These are phyloP conservation scores for Neoboletus magnificus DNA, from an alignment of 768 basidiomycete genomes.

Conservation along the genomic window DNA sequence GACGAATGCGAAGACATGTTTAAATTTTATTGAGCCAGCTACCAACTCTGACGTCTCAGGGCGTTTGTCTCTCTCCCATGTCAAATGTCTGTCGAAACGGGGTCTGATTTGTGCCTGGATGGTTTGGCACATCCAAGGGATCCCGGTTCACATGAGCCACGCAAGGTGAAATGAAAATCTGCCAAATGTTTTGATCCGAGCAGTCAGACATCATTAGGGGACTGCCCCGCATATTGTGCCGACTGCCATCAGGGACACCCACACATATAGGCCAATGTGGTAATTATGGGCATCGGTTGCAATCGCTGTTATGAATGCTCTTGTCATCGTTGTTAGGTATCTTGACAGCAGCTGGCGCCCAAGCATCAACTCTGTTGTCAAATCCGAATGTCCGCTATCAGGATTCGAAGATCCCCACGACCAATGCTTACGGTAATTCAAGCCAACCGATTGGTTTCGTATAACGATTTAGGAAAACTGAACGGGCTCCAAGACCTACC, in stretches of 20 bases:
- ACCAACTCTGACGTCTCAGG: neutral
- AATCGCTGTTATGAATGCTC: neutral
- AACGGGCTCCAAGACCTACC: neutral
- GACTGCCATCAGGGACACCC: neutral
- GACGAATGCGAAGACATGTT: neutral
- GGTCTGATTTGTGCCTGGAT: neutral
- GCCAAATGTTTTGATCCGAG: neutral
- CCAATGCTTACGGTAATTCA: neutral
- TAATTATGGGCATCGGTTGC: neutral
- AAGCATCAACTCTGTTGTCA: no score
- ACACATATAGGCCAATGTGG: neutral
- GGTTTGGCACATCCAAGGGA: neutral
- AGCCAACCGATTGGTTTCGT: neutral
- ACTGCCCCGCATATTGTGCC: neutral
- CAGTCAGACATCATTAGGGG: neutral
- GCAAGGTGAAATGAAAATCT: neutral
- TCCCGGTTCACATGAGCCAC: neutral
- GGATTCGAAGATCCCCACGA: neutral
- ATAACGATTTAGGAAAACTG: neutral
- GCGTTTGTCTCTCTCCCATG: neutral
- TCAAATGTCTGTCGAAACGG: neutral
- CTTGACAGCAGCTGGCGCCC: no score
- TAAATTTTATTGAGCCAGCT: neutral
- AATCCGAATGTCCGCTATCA: neutral
- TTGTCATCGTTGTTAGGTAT: neutral